Conservation (phyloP, 2,329 filamentous ascomycete species). For the Scleromitrula shiraiana region DNA sequence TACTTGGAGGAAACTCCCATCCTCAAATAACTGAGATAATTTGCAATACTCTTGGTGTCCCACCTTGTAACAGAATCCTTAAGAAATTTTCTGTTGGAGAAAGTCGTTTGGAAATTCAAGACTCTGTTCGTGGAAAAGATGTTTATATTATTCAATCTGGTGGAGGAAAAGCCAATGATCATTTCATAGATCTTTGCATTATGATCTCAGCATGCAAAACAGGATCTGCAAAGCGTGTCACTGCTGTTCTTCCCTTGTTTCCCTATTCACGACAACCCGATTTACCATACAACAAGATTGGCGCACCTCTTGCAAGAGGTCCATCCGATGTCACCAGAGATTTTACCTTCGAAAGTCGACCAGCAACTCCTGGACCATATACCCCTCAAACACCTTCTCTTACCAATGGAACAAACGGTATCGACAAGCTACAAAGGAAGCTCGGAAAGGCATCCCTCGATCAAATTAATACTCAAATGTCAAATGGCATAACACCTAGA, state of each 20-base stretch:
- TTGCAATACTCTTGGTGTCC: slow-evolving; percentile 80
- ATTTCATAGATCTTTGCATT: slow-evolving; percentile 93
- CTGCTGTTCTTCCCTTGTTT: slow-evolving; percentile 88
- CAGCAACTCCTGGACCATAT: slow-evolving; percentile 72
- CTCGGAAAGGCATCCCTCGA: slow-evolving; percentile 60
- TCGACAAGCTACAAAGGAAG: slow-evolving; percentile 63
- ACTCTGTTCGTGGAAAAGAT: slow-evolving; percentile 96
- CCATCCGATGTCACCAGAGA: slow-evolving; percentile 46
- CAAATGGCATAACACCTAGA: slow-evolving; percentile 32
- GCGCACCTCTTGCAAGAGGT: slow-evolving; percentile 74
- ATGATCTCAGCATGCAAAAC: slow-evolving; percentile 98
- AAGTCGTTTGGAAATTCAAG: slow-evolving; percentile 89
- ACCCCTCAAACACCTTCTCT: slow-evolving; percentile 55
- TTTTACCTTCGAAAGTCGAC: slow-evolving; percentile 88
- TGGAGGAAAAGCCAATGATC: slow-evolving; percentile 88
- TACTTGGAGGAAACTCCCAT: slow-evolving; percentile 90
- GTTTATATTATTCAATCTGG: slow-evolving; percentile 97
- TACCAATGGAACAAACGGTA: slow-evolving; percentile 49
- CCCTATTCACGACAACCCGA: slow-evolving; percentile 96
- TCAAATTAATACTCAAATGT: slow-evolving; percentile 38
- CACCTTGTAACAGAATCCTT: slow-evolving; percentile 75
- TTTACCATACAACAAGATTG: slow-evolving; percentile 91
- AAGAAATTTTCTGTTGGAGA: slow-evolving; percentile 93
- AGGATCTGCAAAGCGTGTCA: slow-evolving; percentile 85
- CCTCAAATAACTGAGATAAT: slow-evolving; percentile 79